These are phyloP conservation scores for Pulveroboletus sp. DNA, from an alignment of 768 basidiomycete species.

Conservation along the genomic window DNA sequence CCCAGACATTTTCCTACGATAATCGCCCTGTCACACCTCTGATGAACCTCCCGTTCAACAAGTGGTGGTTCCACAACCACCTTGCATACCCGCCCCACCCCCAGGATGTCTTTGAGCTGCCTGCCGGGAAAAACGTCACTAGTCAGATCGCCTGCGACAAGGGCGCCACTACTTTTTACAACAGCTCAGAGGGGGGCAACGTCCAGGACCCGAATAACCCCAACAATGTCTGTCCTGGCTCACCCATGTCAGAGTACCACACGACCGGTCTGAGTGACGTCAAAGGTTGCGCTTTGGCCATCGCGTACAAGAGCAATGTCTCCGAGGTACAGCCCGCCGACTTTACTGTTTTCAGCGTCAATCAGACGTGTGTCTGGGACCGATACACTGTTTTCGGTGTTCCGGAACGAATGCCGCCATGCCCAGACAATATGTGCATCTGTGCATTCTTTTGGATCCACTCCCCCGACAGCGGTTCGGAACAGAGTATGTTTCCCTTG, in stretches of 20 bases:
- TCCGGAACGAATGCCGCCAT: conserved; percentile 65
- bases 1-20: conserved; percentile 52
- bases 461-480: conserved; percentile 54
- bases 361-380: conserved; percentile 73
- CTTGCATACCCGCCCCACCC: conserved; percentile 55
- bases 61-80: conserved; percentile 66
- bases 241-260: conserved; percentile 46
- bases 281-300: conserved; percentile 66
- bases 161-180: conserved; percentile 55
- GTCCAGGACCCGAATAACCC: conserved; percentile 46
- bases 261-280: conserved; percentile 53
- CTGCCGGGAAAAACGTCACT: conserved; percentile 53
- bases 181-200: conserved; percentile 51
- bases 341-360: conserved; percentile 72
- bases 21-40: conserved; percentile 57
- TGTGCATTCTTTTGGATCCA: conserved; percentile 80
- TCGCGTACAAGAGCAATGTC: conserved; percentile 71
- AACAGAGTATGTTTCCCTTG: conserved; percentile 50
- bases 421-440: conserved; percentile 58
- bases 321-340: conserved; percentile 59
- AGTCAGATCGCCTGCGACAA: conserved; percentile 59
- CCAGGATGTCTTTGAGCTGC: conserved; percentile 56
- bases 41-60: conserved; percentile 35
- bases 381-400: conserved; percentile 69
- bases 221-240: conserved; percentile 52